Percentiles rank a stretch among this genome's conserved stretches.
Conservation (phyloP, 1,284 basidiomycete species). For the Porodaedalea pini region DNA sequence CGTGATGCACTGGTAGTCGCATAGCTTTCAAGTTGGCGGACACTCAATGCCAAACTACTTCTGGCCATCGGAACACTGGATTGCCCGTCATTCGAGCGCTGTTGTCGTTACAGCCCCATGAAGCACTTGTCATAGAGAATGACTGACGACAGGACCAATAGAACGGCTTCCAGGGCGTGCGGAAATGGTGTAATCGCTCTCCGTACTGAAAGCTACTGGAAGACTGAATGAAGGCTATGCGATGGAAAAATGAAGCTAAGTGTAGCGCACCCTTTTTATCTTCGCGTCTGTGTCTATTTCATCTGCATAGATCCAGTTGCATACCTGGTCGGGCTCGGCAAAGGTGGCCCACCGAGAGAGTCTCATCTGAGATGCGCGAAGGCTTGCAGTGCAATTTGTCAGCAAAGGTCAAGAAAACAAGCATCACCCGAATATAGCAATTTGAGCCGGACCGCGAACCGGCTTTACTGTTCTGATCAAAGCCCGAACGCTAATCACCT, state of each 20-base stretch:
- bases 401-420: no score
- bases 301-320: constrained; percentile 75
- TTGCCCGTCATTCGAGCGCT: neutral
- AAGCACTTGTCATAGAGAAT: constrained; percentile 41
- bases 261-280: constrained; percentile 54
- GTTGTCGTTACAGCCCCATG: neutral
- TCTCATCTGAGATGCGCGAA: constrained; percentile 52
- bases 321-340: constrained; percentile 77
- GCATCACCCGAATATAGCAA: no score
- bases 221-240: constrained; percentile 15
- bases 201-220: constrained; percentile 70
- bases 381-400: no score
- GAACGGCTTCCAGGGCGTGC: constrained; percentile 69
- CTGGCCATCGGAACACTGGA: constrained; percentile 14
- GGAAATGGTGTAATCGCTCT: constrained; percentile 64
- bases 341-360: constrained; percentile 78
- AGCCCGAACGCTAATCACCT: no score
- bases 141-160: constrained; percentile 64
- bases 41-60: constrained; percentile 41
- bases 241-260: constrained; percentile 17
- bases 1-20: no score
- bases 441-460: no score
- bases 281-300: constrained; percentile 57
- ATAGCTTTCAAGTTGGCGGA: constrained; percentile 70
- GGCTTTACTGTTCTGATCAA: no score